A percentile compares a stretch with the other conserved stretches of the same genome.
phyloP scores from a whole-genome alignment of 345 rosid species.

The Acer negundo region DNA sequence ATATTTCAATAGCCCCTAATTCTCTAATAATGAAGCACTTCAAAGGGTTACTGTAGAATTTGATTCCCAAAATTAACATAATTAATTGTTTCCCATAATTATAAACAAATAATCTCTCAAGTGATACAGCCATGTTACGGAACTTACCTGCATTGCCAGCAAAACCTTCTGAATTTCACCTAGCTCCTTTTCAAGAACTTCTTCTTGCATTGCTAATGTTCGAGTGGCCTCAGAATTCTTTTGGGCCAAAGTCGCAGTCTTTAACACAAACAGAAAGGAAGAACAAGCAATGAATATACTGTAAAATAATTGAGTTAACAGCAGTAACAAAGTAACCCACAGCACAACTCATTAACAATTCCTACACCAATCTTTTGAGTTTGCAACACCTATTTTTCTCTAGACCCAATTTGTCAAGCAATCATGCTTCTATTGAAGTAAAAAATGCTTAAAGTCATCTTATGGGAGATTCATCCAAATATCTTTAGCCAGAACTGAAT shows the following conservation, averaged over 20 bases:
- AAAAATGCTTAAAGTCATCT: neutral
- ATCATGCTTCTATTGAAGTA: neutral
- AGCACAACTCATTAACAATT: neutral
- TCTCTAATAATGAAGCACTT: neutral
- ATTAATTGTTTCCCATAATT: neutral
- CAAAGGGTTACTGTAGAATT: neutral
- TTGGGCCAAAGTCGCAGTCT: conserved; percentile 96
- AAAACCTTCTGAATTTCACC: conserved; percentile 89
- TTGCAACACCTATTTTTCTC: neutral
- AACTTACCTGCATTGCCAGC: conserved; percentile 90
- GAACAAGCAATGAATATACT: conserved; percentile 3
- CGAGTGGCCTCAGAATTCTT: conserved; percentile 94
- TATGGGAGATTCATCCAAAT: neutral
- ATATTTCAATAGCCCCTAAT: neutral
- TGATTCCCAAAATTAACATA: neutral
- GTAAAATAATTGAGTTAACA: conserved; percentile 7
- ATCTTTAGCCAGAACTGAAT: neutral
- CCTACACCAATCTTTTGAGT: conserved; percentile 4
- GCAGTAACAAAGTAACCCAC: neutral
- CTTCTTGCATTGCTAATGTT: conserved; percentile 76
- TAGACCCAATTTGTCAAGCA: neutral
- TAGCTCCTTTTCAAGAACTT: conserved; percentile 85
- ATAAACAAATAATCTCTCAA: neutral
- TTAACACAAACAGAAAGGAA: conserved; percentile 18
- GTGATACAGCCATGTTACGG: conserved; percentile 3